A percentile compares a stretch with the other conserved stretches of the same genome.
phyloP scores from a whole-genome alignment of 2,329 filamentous ascomycete species.

The Hansfordia pulvinata region DNA sequence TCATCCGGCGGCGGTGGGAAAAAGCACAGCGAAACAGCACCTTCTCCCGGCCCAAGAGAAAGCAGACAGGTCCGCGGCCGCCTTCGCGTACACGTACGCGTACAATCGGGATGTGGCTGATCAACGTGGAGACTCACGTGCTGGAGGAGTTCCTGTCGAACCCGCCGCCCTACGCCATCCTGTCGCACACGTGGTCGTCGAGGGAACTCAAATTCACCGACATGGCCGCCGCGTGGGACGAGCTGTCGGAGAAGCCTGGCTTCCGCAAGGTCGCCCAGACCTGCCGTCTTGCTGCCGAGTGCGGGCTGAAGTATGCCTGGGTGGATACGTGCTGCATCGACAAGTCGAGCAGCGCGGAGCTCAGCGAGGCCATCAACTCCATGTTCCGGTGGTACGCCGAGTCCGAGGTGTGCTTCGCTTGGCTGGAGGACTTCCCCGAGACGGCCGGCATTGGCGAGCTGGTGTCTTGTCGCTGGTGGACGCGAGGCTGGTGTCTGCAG shows the following conservation, averaged over 20 bases:
- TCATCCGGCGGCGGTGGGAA: too few relatives aligned
- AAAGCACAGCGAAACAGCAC: too few relatives aligned
- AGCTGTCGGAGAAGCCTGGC: background rate
- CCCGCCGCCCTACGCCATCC: constrained; percentile 14
- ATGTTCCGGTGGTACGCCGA: background rate
- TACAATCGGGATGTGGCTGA: too few relatives aligned
- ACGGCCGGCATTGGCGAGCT: background rate
- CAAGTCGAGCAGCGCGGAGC: background rate
- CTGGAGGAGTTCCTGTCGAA: too few relatives aligned
- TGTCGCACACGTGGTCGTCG: constrained; percentile 17
- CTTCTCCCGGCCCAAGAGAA: too few relatives aligned
- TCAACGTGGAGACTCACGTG: too few relatives aligned
- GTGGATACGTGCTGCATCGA: constrained; percentile 1
- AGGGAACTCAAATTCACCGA: background rate
- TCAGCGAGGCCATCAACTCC: constrained; percentile 1
- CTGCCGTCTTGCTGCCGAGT: background rate
- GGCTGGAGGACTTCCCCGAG: background rate
- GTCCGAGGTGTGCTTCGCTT: background rate
- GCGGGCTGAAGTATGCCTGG: background rate
- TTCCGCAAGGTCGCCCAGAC: background rate
- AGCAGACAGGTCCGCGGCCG: too few relatives aligned
- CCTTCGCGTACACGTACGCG: too few relatives aligned
- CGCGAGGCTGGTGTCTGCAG: background rate
- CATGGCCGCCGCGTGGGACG: background rate
- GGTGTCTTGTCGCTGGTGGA: background rate